phyloP scores from a whole-genome alignment of 148 eudicot species.

The Gaultheria prostrata region DNA sequence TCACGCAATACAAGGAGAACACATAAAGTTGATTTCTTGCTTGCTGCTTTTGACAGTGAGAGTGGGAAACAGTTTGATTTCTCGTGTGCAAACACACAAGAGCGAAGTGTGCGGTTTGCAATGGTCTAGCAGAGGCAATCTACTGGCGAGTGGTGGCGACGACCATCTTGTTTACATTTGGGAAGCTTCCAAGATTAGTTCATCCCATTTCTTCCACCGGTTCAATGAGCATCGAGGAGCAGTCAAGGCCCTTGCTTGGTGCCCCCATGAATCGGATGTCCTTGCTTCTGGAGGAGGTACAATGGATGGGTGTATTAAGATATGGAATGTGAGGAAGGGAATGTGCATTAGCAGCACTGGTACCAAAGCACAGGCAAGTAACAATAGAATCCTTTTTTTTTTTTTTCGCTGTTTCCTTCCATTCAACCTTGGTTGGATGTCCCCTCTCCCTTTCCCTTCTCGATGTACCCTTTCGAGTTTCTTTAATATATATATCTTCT shows the following conservation, averaged over 20 bases:
- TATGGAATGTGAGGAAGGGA: conserved; percentile 37
- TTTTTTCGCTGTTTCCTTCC: too few relatives aligned
- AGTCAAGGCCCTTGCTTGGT: conserved; percentile 54
- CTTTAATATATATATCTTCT: too few relatives aligned
- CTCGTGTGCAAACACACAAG: conserved; percentile 16
- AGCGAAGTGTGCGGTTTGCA: conserved; percentile 34
- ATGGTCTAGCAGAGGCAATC: conserved; percentile 39
- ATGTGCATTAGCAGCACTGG: conserved; percentile 28
- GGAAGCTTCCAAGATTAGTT: conserved; percentile 34
- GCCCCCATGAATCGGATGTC: conserved; percentile 31
- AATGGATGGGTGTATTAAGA: conserved; percentile 33
- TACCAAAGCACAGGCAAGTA: conserved; percentile 41
- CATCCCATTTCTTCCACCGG: conserved; percentile 28
- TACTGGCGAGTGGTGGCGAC: conserved; percentile 44
- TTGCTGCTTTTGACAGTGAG: conserved; percentile 28
- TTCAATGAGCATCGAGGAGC: conserved; percentile 32
- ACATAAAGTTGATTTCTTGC: neutral
- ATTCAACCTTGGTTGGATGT: too few relatives aligned
- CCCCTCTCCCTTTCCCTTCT: too few relatives aligned
- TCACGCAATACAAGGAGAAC: neutral
- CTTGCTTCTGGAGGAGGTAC: conserved; percentile 50
- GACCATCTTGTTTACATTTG: conserved; percentile 39
- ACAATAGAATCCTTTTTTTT: neutral
- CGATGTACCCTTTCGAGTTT: too few relatives aligned
- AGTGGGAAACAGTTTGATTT: conserved; percentile 23